These are phyloP conservation scores for Amoeboaphelidium protococcarum DNA, from an alignment of 371 early-diverging fungal genomes.

Conservation along the genomic window DNA sequence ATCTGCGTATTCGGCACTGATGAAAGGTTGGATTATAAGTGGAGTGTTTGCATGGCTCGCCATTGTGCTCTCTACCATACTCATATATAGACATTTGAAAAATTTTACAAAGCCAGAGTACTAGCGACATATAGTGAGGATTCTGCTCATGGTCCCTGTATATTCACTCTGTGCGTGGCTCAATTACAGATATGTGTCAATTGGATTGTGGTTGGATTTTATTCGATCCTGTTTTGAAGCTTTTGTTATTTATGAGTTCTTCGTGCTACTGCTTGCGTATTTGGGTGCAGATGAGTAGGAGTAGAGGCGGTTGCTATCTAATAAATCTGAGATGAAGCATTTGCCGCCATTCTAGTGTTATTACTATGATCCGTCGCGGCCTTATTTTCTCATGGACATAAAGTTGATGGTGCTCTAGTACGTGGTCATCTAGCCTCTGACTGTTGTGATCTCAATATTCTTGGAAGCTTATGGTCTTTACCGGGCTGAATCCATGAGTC, in stretches of 20 bases:
- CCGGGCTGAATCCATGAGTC: no score
- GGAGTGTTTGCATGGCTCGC: background rate
- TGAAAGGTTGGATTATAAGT: background rate
- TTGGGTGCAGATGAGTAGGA: background rate
- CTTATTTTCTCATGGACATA: background rate
- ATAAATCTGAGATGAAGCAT: no score
- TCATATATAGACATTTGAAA: background rate
- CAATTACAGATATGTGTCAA: background rate
- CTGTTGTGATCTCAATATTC: background rate
- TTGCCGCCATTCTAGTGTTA: background rate
- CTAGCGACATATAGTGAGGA: background rate
- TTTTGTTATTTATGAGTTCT: slow-evolving; percentile 1
- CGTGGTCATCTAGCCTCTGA: background rate
- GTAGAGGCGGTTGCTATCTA: background rate
- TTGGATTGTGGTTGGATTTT: background rate
- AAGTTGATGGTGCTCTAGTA: background rate
- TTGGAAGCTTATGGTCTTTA: no score
- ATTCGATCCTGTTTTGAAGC: background rate
- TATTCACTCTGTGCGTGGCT: background rate
- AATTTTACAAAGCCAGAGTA: background rate
- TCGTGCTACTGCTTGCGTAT: background rate
- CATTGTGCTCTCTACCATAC: background rate
- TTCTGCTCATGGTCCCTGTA: background rate
- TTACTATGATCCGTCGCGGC: background rate
- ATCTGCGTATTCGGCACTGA: background rate